phyloP scores from a whole-genome alignment of 768 basidiomycete species.

The Tulasnella sp. region DNA sequence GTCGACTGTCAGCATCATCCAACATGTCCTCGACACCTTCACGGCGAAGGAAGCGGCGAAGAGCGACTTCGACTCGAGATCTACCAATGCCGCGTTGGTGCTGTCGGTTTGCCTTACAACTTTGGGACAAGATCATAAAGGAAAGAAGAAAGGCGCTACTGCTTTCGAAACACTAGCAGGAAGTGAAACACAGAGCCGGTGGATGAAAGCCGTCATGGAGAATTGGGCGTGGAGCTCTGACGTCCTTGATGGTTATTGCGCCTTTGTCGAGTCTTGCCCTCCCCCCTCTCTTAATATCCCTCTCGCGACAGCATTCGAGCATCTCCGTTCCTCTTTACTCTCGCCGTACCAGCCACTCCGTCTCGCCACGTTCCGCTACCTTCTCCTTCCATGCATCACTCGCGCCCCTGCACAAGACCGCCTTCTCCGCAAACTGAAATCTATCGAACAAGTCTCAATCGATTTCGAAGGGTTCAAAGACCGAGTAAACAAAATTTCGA shows the following conservation, averaged over 20 bases:
- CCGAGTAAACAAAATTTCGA: constrained; percentile 70
- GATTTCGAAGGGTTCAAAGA: constrained; percentile 81
- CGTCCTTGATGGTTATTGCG: constrained; percentile 43
- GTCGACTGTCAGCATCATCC: constrained; percentile 12
- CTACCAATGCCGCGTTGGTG: constrained; percentile 46
- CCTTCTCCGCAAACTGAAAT: constrained; percentile 48
- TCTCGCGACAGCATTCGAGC: constrained; percentile 44
- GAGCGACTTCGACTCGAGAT: constrained; percentile 16
- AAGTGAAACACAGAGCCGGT: constrained; percentile 39
- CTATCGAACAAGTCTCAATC: constrained; percentile 75
- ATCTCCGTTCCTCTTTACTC: constrained; percentile 54
- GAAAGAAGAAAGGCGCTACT: constrained; percentile 46
- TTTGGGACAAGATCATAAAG: constrained; percentile 37
- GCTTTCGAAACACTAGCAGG: constrained; percentile 42
- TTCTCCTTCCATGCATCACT: constrained; percentile 52
- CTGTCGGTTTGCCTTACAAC: constrained; percentile 58
- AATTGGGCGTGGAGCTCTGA: constrained; percentile 59
- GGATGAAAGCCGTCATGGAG: constrained; percentile 47
- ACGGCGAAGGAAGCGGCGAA: background rate
- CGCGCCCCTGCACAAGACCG: constrained; percentile 13
- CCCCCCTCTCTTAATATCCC: constrained; percentile 30
- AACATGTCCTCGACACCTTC: background rate
- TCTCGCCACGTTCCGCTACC: constrained; percentile 59
- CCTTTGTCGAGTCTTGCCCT: background rate
- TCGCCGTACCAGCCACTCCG: constrained; percentile 72